Conservation (phyloP, 2,329 filamentous ascomycete species). For the Colletotrichum sublineola region DNA sequence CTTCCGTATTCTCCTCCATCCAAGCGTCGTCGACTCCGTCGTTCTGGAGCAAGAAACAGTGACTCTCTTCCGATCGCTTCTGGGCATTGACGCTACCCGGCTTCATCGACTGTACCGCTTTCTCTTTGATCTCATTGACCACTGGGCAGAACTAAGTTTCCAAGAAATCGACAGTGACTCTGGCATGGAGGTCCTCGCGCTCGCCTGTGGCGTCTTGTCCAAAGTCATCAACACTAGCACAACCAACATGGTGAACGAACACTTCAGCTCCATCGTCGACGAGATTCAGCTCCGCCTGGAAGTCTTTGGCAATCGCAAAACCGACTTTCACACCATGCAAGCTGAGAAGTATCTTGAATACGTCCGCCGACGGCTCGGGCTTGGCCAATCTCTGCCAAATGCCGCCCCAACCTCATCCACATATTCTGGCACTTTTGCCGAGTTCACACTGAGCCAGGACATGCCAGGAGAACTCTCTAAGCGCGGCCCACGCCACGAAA, state of each 20-base stretch:
- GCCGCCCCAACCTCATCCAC: slow-evolving; percentile 29
- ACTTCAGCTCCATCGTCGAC: slow-evolving; percentile 45
- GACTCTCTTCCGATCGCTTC: slow-evolving; percentile 51
- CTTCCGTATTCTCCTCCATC: slow-evolving; percentile 53
- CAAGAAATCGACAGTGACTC: slow-evolving; percentile 26
- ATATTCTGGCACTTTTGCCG: slow-evolving; percentile 36
- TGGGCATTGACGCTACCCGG: slow-evolving; percentile 51
- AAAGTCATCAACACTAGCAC: slow-evolving; percentile 55
- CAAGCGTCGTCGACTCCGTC: slow-evolving; percentile 52
- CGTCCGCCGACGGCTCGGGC: slow-evolving; percentile 48
- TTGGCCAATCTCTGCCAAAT: slow-evolving; percentile 46
- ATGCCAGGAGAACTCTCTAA: slow-evolving; percentile 52
- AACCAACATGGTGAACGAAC: slow-evolving; percentile 49
- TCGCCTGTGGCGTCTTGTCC: slow-evolving; percentile 50
- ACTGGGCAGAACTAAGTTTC: slow-evolving; percentile 38
- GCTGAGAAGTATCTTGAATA: slow-evolving; percentile 50
- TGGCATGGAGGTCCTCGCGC: slow-evolving; percentile 46
- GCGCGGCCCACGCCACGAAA: slow-evolving; percentile 59
- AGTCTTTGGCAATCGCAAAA: slow-evolving; percentile 25
- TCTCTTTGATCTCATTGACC: slow-evolving; percentile 45
- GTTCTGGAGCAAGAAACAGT: slow-evolving; percentile 56
- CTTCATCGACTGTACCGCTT: slow-evolving; percentile 52
- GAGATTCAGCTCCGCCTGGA: slow-evolving; percentile 21
- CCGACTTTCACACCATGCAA: slow-evolving; percentile 49
- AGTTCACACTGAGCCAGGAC: slow-evolving; percentile 50